These are phyloP conservation scores for Hypholoma sublateritium DNA, from an alignment of 768 basidiomycete species.

Conservation along the genomic window DNA sequence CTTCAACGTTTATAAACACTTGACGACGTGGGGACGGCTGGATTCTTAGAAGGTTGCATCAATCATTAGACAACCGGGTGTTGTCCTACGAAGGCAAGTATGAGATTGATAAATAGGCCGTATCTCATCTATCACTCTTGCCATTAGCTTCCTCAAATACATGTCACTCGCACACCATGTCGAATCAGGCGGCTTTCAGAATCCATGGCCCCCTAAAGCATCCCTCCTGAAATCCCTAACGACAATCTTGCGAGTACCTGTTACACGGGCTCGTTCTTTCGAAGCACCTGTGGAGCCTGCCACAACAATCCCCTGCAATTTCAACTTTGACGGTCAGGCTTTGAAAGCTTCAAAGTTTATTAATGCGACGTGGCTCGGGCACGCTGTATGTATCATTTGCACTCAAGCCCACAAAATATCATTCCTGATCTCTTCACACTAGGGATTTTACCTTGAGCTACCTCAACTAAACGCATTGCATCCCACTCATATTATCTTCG, in stretches of 20 bases:
- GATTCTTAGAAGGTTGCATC: no score
- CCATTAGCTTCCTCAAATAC: not conserved
- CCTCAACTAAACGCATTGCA: not conserved
- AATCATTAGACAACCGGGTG: no score
- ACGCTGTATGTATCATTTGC: not conserved
- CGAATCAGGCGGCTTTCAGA: not conserved
- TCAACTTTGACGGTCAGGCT: not conserved
- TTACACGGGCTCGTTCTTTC: conserved; percentile 1
- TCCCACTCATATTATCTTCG: not conserved
- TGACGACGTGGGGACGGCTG: no score
- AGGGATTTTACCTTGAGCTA: conserved; percentile 6
- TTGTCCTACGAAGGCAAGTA: no score
- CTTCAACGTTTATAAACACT: no score
- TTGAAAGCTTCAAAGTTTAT: not conserved
- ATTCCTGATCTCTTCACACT: not conserved
- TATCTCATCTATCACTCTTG: no score
- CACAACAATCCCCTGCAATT: conserved; percentile 1
- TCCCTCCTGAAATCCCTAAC: not conserved
- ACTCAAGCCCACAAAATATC: not conserved
- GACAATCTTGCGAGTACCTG: conserved; percentile 3
- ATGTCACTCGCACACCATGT: conserved; percentile 2
- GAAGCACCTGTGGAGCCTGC: conserved; percentile 1
- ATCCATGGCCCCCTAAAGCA: conserved; percentile 4
- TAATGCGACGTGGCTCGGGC: conserved; percentile 1
- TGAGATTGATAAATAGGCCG: no score